Evolutionary conservation across 148 eudicot species (phyloP).

Genomic region (Drosera capensis): DNA sequence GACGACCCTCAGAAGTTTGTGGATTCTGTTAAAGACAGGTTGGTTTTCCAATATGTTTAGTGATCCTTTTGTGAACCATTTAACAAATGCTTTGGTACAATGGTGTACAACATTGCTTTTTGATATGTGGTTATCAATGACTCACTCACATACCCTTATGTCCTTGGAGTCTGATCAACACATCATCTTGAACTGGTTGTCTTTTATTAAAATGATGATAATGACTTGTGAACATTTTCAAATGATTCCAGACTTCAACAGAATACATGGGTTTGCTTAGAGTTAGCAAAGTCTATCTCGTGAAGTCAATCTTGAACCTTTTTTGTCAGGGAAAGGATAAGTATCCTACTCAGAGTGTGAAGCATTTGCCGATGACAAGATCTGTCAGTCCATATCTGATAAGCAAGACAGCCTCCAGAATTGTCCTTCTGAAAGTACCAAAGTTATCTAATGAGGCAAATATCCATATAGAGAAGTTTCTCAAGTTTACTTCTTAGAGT

Average conservation of each 20-base stretch:
- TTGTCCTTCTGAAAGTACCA: slow-evolving; percentile 56
- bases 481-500: too few relatives aligned
- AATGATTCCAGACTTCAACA: slow-evolving; percentile 2
- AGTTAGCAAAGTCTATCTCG: slow-evolving; percentile 2
- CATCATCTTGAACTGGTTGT: neutral
- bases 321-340: slow-evolving; percentile 16
- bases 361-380: slow-evolving; percentile 8
- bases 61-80: too few relatives aligned
- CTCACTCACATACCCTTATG: neutral
- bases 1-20: slow-evolving; percentile 20
- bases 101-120: neutral
- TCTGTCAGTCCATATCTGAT: slow-evolving; percentile 18
- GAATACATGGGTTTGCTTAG: neutral
- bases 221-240: neutral
- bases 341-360: slow-evolving; percentile 20
- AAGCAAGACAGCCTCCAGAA: slow-evolving; percentile 41
- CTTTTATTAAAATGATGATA: neutral
- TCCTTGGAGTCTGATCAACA: too few relatives aligned
- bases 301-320: slow-evolving; percentile 1
- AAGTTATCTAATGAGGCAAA: slow-evolving; percentile 33
- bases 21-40: slow-evolving; percentile 35
- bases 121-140: neutral
- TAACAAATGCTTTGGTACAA: too few relatives aligned
- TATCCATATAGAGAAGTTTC: too few relatives aligned
- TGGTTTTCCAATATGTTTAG: slow-evolving; percentile 2